A percentile compares a stretch with the other conserved stretches of the same genome.
Conservation (phyloP, 345 rosid species). For the Bretschneidera sinensis region DNA sequence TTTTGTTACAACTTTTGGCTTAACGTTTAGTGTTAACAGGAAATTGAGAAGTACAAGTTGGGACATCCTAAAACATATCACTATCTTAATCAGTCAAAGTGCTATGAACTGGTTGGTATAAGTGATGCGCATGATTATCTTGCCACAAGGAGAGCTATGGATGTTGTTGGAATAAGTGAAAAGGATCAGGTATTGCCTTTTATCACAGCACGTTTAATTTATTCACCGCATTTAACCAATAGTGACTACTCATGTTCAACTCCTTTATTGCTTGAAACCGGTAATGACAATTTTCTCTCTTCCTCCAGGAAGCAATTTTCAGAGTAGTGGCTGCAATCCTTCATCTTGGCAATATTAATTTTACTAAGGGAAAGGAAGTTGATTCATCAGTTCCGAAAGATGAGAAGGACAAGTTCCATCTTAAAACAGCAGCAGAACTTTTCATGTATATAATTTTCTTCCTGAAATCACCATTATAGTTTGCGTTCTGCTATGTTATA, state of each 20-base stretch:
- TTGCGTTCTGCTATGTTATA: slow-evolving; percentile 3
- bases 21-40: slow-evolving; percentile 40
- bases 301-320: slow-evolving; percentile 80
- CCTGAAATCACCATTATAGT: slow-evolving; percentile 3
- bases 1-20: slow-evolving; percentile 4
- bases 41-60: slow-evolving; percentile 75
- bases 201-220: slow-evolving; percentile 2
- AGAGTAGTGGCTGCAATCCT: slow-evolving; percentile 91
- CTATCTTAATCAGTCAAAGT: slow-evolving; percentile 84
- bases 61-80: slow-evolving; percentile 69
- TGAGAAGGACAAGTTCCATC: slow-evolving; percentile 73
- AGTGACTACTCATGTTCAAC: neutral
- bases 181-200: slow-evolving; percentile 66
- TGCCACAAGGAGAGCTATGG: slow-evolving; percentile 93
- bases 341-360: slow-evolving; percentile 80
- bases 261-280: neutral
- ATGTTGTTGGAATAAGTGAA: slow-evolving; percentile 80
- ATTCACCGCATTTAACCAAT: neutral
- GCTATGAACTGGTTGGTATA: slow-evolving; percentile 77
- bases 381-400: slow-evolving; percentile 90
- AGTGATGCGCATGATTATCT: slow-evolving; percentile 93
- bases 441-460: slow-evolving; percentile 54
- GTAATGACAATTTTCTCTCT: slow-evolving; percentile 13
- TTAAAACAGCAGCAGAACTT: slow-evolving; percentile 73
- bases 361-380: slow-evolving; percentile 72